Evolutionary conservation across 176 grass and related monocot genomes (phyloP).

Genomic region (Aegilops umbellulata): DNA sequence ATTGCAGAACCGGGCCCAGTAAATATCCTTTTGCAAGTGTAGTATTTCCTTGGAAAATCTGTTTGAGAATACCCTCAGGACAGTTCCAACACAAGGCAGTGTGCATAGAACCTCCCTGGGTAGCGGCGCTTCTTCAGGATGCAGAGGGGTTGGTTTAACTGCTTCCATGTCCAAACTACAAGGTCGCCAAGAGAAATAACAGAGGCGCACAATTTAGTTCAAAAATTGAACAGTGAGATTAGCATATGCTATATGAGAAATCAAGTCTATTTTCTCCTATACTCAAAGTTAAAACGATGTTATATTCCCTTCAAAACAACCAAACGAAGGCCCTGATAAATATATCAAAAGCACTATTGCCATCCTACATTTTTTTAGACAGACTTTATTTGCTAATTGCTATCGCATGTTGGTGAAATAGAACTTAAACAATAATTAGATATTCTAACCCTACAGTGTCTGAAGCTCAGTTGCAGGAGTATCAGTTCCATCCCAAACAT

Average conservation of each 20-base stretch:
- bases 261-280: not conserved
- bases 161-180: slow-evolving; percentile 38
- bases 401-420: not conserved
- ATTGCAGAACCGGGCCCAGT: slow-evolving; percentile 80
- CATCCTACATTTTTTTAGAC: not conserved
- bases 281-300: not conserved
- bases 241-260: slow-evolving; percentile 22
- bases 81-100: slow-evolving; percentile 73
- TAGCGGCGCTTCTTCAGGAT: slow-evolving; percentile 58
- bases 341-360: slow-evolving; percentile 4
- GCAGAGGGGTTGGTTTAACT: slow-evolving; percentile 36
- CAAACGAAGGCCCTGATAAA: not conserved
- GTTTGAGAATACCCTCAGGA: slow-evolving; percentile 55
- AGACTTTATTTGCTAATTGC: slow-evolving; percentile 1
- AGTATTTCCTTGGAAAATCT: slow-evolving; percentile 40
- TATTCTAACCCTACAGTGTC: slow-evolving; percentile 21
- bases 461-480: slow-evolving; percentile 46
- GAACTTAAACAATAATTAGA: slow-evolving; percentile 11
- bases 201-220: slow-evolving; percentile 9
- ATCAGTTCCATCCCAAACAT: slow-evolving; percentile 97
- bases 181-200: slow-evolving; percentile 28
- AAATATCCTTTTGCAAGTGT: slow-evolving; percentile 49
- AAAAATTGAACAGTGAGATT: not conserved
- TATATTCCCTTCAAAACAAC: not conserved
- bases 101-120: slow-evolving; percentile 58